Base-by-base conservation (phyloP, 2,329 filamentous ascomycete species). In the Helotiales sp. region DNA sequence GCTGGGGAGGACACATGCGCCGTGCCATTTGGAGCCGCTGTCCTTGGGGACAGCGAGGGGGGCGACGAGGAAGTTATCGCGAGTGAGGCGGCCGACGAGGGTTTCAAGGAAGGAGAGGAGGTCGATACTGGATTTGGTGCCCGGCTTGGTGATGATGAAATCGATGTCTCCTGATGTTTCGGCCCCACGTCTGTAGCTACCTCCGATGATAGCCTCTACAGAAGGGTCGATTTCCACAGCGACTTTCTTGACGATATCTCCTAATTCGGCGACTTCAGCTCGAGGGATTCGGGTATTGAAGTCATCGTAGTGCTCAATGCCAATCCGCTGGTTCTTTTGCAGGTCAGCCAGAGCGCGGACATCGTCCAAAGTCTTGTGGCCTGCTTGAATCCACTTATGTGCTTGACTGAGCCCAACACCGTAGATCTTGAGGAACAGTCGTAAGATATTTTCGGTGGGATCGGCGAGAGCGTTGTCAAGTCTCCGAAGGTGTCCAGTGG, bases 171-270 rank as follows among this genome's bases (percentile, higher is more conserved):
- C 89, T 6, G 89, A 96, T 61, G 85, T 86, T 32, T 84, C 78
- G 3, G 92, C 87, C 20, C 95, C 94, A 32, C 95, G 88, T 26
- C 95, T 88, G 77, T 96, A 97, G 66, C 92, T 96, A 0, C 95
- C 95, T 54, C 91, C 89, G 57, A 97, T 85, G 57, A 93, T 91
- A 65, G 93, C 80, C 77, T 93, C 83, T 64, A 94, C 87, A 0
- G 78, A 77, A 0, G 82, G 77, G 74, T 97, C 92, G 26, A 94
- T 82, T 7, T 76, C 75, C 6, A 80, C 79, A 0, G 93, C 86
- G 0, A 86, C 84, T 7, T 80, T 79, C 59, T 82, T 85, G 17
- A 97, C 91, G 50, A 90, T 81, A 0, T 79, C 80, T 0, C 88
- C 92, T 30, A 97, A 87, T 0, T 85, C 83, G 66, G 87, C 85